Conservation (phyloP, 192 early-diverging fungal genomes). For the Coemansia sp. region DNA sequence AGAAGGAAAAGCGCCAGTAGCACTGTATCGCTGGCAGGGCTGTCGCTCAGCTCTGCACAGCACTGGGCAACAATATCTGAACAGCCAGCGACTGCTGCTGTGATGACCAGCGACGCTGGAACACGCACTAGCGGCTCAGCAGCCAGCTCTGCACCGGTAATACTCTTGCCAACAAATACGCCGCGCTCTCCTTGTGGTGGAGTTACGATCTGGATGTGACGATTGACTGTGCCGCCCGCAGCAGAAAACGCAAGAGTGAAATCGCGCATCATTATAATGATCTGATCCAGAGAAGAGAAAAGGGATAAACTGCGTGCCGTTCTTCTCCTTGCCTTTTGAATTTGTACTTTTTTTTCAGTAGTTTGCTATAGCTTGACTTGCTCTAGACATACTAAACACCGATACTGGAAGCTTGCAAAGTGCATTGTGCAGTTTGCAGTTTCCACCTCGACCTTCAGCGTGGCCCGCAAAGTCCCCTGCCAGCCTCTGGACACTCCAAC, state of each 20-base stretch:
- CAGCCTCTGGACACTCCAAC: slow-evolving; percentile 10
- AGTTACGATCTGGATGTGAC: neutral
- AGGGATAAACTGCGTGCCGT: neutral
- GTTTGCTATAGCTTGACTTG: neutral
- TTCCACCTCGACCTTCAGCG: slow-evolving; percentile 14
- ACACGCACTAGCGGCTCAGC: slow-evolving; percentile 9
- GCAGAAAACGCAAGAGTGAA: neutral
- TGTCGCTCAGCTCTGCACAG: neutral
- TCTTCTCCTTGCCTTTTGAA: neutral
- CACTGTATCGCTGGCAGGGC: neutral
- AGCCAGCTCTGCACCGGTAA: neutral
- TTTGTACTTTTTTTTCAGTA: neutral
- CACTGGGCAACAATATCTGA: slow-evolving; percentile 24
- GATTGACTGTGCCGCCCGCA: slow-evolving; percentile 11
- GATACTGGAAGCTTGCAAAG: neutral
- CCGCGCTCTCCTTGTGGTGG: slow-evolving; percentile 16
- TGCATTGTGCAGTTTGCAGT: slow-evolving; percentile 29
- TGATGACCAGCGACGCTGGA: slow-evolving; percentile 20
- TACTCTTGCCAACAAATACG: slow-evolving; percentile 4
- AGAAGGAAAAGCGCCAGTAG: slow-evolving; percentile 29
- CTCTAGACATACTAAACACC: neutral
- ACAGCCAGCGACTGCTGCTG: slow-evolving; percentile 8
- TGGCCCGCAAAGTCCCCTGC: slow-evolving; percentile 33
- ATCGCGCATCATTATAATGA: neutral
- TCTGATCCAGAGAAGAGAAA: slow-evolving; percentile 3